Conservation (phyloP, 345 rosid species). For the Citrus sinensis region DVS_A1.0 CM039163.1:8918001-8918500, state of each 20-base stretch:
- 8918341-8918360: slow-evolving; percentile 15
- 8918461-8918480: slow-evolving; percentile 14
- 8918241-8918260: slow-evolving; percentile 19
- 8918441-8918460: slow-evolving; percentile 16
- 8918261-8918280: slow-evolving; percentile 22
- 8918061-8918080: slow-evolving; percentile 18
- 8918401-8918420: slow-evolving; percentile 16
- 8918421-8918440: neutral
- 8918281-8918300: slow-evolving; percentile 6
- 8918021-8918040: slow-evolving; percentile 13
- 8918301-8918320: slow-evolving; percentile 23
- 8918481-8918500: slow-evolving; percentile 18
- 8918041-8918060: slow-evolving; percentile 17
- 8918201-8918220: slow-evolving; percentile 12
- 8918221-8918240: slow-evolving; percentile 25
- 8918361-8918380: slow-evolving; percentile 8
- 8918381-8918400: slow-evolving; percentile 18
- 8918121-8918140: neutral
- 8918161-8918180: slow-evolving; percentile 22
- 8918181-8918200: slow-evolving; percentile 13
- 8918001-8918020: slow-evolving; percentile 8
- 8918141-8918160: slow-evolving; percentile 9
- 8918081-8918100: slow-evolving; percentile 13
- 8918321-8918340: slow-evolving; percentile 24
- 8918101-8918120: slow-evolving; percentile 5